These are phyloP conservation scores for Hanseniaspora clermontiae DNA, from an alignment of 805 yeast species.

Conservation along the genomic window DNA sequence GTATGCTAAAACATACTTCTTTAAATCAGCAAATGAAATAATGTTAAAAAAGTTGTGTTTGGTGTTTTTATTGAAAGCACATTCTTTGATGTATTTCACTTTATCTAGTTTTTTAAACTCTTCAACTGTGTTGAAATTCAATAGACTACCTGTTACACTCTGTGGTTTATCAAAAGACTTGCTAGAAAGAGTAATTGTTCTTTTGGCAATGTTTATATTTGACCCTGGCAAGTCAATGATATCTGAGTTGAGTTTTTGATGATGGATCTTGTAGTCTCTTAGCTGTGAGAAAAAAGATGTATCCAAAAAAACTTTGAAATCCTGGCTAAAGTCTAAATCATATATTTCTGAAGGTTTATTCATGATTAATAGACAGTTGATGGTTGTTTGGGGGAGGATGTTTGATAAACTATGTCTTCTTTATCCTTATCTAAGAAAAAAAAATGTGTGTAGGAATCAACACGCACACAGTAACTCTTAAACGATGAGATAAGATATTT, in stretches of 20 bases:
- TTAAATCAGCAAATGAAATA: slow-evolving; percentile 73
- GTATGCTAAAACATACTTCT: slow-evolving; percentile 73
- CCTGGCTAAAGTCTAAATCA: neutral
- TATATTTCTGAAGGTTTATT: neutral
- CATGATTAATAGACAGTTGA: neutral
- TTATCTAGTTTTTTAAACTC: slow-evolving; percentile 67
- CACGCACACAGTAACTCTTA: no score
- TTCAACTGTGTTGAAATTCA: slow-evolving; percentile 72
- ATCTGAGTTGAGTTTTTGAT: slow-evolving; percentile 39
- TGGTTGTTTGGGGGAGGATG: no score
- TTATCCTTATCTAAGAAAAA: no score
- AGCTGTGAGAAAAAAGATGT: slow-evolving; percentile 74
- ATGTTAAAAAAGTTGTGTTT: slow-evolving; percentile 31
- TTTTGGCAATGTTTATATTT: slow-evolving; percentile 26
- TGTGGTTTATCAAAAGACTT: slow-evolving; percentile 20
- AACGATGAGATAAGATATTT: no score
- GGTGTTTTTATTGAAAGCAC: slow-evolving; percentile 26
- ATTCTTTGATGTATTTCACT: slow-evolving; percentile 36
- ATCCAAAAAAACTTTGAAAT: slow-evolving; percentile 51
- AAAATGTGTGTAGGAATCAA: no score
- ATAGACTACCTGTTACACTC: slow-evolving; percentile 30
- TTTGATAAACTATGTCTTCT: no score
- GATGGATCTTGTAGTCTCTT: slow-evolving; percentile 59
- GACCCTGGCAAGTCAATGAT: slow-evolving; percentile 28
- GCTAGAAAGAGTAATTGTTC: slow-evolving; percentile 20